Percentiles rank a stretch among this genome's conserved stretches.
Conservation (phyloP, 2,329 filamentous ascomycete species). For the Diaporthe longicolla region DNA sequence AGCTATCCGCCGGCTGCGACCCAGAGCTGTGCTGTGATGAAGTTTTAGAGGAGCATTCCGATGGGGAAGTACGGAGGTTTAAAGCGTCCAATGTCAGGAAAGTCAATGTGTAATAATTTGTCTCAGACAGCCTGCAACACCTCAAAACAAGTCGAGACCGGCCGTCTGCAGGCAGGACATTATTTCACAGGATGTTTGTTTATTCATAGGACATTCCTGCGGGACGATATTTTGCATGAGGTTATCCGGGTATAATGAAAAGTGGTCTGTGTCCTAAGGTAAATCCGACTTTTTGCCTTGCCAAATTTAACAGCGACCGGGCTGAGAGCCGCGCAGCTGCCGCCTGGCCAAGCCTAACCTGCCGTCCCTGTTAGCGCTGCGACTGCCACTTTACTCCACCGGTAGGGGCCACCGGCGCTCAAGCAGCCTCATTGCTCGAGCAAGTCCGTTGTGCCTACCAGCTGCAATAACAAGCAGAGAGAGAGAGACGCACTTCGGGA, state of each 20-base stretch:
- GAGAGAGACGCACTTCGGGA: background rate
- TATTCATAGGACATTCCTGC: too few relatives aligned
- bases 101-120: background rate
- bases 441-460: background rate
- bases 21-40: too few relatives aligned
- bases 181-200: background rate
- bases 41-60: background rate
- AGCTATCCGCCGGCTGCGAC: background rate
- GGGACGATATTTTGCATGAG: background rate
- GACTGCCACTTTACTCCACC: background rate
- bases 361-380: background rate
- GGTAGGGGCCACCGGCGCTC: background rate
- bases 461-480: background rate
- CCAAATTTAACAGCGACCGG: background rate
- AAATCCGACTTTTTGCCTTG: background rate
- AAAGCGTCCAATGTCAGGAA: background rate
- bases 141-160: background rate
- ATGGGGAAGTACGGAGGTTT: background rate
- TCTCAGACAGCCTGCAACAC: background rate
- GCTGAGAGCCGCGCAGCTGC: background rate
- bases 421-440: constrained; percentile 1
- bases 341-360: background rate
- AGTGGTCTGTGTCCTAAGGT: background rate
- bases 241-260: background rate
- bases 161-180: background rate